Evolutionary conservation across 2,329 filamentous ascomycete genomes (phyloP).

Genomic region (Fusarium neocosmosporiellum): DNA sequence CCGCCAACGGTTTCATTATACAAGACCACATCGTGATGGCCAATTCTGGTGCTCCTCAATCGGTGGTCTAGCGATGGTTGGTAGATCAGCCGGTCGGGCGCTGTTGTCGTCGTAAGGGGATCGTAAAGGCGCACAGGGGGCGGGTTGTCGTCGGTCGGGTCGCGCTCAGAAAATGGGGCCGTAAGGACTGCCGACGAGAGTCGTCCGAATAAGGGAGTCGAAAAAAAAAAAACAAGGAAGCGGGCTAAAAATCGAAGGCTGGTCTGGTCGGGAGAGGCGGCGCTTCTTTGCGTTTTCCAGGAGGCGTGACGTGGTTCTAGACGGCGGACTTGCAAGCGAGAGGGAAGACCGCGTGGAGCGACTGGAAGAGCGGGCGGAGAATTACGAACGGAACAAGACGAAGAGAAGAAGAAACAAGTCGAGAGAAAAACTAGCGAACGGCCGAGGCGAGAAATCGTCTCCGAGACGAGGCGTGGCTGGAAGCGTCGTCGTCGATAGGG

Average conservation of each 20-base stretch:
- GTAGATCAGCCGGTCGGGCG: slow-evolving; percentile 3
- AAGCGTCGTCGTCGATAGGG: slow-evolving; percentile 39
- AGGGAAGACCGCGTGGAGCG: slow-evolving; percentile 30
- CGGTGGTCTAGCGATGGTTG: slow-evolving; percentile 1
- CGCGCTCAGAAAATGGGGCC: slow-evolving; percentile 1
- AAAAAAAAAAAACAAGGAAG: not conserved
- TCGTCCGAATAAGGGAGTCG: not conserved
- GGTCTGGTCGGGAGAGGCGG: slow-evolving; percentile 1
- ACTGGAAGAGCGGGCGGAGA: slow-evolving; percentile 11
- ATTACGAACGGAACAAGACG: slow-evolving; percentile 35
- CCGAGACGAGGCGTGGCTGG: slow-evolving; percentile 41
- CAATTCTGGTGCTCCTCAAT: slow-evolving; percentile 14
- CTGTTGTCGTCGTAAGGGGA: slow-evolving; percentile 18
- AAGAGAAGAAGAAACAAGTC: slow-evolving; percentile 22
- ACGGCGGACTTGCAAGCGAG: slow-evolving; percentile 33
- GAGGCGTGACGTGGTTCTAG: slow-evolving; percentile 27
- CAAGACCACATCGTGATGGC: slow-evolving; percentile 59
- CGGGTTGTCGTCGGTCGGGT: slow-evolving; percentile 1
- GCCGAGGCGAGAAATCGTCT: slow-evolving; percentile 42
- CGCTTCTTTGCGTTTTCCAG: slow-evolving; percentile 18
- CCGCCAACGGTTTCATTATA: slow-evolving; percentile 56
- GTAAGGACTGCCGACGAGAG: not conserved
- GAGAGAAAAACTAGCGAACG: slow-evolving; percentile 38
- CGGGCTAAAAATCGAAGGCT: not conserved
- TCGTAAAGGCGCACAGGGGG: not conserved